Percentiles rank a stretch among this genome's conserved stretches.
Conservation (phyloP, 257 asterid genomes). For the Cordia subcordata region DNA sequence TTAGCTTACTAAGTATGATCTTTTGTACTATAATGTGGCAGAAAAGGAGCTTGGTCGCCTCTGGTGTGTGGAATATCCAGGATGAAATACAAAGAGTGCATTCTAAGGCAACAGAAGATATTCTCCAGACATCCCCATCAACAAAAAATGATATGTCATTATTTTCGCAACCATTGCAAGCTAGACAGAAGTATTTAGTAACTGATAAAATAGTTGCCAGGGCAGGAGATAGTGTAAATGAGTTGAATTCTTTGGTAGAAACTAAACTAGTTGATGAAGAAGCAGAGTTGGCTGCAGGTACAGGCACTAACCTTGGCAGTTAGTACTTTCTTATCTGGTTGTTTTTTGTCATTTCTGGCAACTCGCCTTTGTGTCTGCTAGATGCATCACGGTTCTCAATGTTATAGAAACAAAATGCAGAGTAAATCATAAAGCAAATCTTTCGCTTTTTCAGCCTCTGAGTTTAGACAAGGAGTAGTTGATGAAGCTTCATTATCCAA, state of each 20-base stretch:
- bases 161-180: constrained; percentile 23
- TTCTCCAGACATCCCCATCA: constrained; percentile 51
- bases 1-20: background rate
- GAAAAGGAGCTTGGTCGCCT: constrained; percentile 53
- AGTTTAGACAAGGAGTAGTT: constrained; percentile 29
- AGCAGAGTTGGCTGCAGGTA: constrained; percentile 28
- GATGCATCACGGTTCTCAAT: background rate
- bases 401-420: background rate
- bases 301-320: constrained; percentile 29
- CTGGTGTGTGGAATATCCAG: constrained; percentile 82
- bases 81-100: constrained; percentile 79
- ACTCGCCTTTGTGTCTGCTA: background rate
- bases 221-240: constrained; percentile 25
- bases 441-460: constrained; percentile 34
- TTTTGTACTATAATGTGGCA: constrained; percentile 25
- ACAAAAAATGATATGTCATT: constrained; percentile 47
- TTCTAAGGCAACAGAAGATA: constrained; percentile 59
- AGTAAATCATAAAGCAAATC: background rate
- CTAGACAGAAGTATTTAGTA: constrained; percentile 23
- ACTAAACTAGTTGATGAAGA: constrained; percentile 24
- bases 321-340: constrained; percentile 14
- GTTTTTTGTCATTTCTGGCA: background rate
- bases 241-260: constrained; percentile 20
- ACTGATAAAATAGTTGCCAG: constrained; percentile 24
- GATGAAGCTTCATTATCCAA: constrained; percentile 26